Evolutionary conservation across 768 basidiomycete species (phyloP), one percentile per base, ranked within the genome.

Genomic region (Leccinum obscurum): DNA sequence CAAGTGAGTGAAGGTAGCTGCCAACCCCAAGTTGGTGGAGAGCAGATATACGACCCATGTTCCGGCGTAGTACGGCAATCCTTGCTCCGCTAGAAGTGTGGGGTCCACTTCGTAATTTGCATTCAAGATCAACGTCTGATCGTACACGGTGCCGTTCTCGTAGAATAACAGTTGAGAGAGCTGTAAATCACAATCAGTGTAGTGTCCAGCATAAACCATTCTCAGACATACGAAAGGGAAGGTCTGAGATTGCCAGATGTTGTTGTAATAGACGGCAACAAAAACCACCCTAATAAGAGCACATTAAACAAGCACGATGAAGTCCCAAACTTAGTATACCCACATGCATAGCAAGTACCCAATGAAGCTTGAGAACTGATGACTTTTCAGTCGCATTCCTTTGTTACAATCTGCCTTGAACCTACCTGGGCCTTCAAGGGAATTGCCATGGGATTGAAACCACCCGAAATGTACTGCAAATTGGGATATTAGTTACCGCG

Each of bases 221-320:
- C 67, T 66, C 79, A 83, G 1, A 56, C 70, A 22, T 64, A 79
- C 77, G 74, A 86, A 85, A 1, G 86, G 86, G 76, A 87, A 85
- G 65, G 76, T 80, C 66, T 83, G 80, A 2, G 80, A 80, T 50
- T 81, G 69, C 86, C 85, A 88, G 11, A 79, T 72, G 61, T 89
- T 86, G 48, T 69, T 77, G 13, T 78, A 79, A 62, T 75, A 83
- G 2, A 78, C 65, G 0, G 72, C 22, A 20, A 56, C 76, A 62
- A 61, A 80, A 71, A 71, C 74, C 64, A 60, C 75, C 66, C 67
- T 68, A 62, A 30, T 53, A 66, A n/a, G 61, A 39, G 2, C 2
- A 22, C 3, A 14, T 69, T 35, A 64, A 62, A 53, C 28, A 39
- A 32, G 15, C n/a, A 11, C 3, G 3, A 9, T 4, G 9, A 26